Evolutionary conservation across 441 rosid genomes (phyloP), one percentile per base, ranked within the genome.

Genomic region (Adansonia grandidieri): DNA sequence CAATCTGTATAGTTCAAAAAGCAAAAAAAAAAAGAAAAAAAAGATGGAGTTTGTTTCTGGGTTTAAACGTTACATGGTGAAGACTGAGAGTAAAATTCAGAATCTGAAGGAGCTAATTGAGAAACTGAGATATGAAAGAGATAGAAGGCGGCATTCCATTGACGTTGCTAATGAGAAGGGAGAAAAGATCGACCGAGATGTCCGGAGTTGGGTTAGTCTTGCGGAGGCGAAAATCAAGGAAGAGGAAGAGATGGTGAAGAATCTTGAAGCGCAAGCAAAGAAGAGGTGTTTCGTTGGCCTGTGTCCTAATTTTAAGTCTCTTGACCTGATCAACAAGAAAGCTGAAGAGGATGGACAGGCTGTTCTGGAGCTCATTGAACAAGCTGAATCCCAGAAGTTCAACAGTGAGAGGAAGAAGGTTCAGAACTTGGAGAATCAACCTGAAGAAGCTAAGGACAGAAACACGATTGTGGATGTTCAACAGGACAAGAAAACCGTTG

Each of bases 191-290:
- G 74, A 51, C 4, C 14, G 8, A 51, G 24, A 8, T 8, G 22
- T n/a, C 54, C 22, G 0, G 61, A 28, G 13, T 1, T 71, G 61
- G 74, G 47, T 28, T 60, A 51, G 3, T 51, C 61, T 1, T 4
- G 74, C 74, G n/a, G 74, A 71, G 47, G 22, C 15, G 14, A 71
- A 15, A 51, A 51, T 51, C 61, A 51, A 71, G 61, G 61, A 71
- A 51, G 60, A 14, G 22, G 74, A 51, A 51, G 47, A 28, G 74
- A 24, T 20, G 2, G 3, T 71, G 61, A 4, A 71, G 60, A n/a
- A 14, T 10, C 61, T 71, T 40, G 76, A 73, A 73, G 76, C 37
- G 10, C 50, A 73, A 57, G 64, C 64, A 40, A 73, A 56, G 65
- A 37, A 56, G 65, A 73, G 65, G 50, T 73, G 76, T 44, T 56